A percentile compares a stretch with the other conserved stretches of the same genome.
Evolutionary conservation across 2,329 filamentous ascomycete genomes (phyloP).

Genomic region (Colletotrichum graminicola): DNA sequence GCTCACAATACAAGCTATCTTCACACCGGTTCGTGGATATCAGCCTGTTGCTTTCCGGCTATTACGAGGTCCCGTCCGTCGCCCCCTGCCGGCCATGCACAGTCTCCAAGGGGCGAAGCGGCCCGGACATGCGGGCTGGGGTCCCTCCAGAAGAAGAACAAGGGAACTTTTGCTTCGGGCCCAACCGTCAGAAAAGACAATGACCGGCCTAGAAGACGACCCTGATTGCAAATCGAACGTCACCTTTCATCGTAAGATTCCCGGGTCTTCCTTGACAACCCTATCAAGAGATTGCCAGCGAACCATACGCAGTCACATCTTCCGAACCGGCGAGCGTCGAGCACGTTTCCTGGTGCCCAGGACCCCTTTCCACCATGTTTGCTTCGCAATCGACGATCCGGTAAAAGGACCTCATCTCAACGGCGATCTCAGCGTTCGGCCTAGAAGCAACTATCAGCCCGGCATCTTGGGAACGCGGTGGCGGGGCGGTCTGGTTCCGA

Average conservation of each 20-base stretch:
- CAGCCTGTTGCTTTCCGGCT: slow-evolving; percentile 10
- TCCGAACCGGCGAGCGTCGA: background rate
- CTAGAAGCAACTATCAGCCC: slow-evolving; percentile 43
- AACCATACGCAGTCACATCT: background rate
- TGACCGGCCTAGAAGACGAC: background rate
- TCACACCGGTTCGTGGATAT: background rate
- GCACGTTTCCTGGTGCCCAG: slow-evolving; percentile 49
- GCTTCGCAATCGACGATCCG: slow-evolving; percentile 55
- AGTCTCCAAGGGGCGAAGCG: slow-evolving; percentile 28
- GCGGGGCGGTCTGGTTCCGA: slow-evolving; percentile 10
- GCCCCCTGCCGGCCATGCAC: slow-evolving; percentile 22
- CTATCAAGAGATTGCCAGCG: background rate
- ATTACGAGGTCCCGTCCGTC: slow-evolving; percentile 5
- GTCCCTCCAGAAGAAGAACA: background rate
- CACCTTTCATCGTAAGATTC: background rate
- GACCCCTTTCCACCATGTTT: slow-evolving; percentile 50
- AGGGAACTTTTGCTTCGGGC: background rate
- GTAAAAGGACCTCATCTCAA: slow-evolving; percentile 52
- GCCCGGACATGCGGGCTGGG: slow-evolving; percentile 33
- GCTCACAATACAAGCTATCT: background rate
- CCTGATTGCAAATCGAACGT: background rate
- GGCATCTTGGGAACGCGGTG: background rate
- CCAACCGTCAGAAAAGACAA: background rate
- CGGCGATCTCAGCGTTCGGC: slow-evolving; percentile 52
- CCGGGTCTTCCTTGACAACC: background rate